These are phyloP conservation scores for Metarhizium anisopliae DNA, from an alignment of 2,329 filamentous ascomycete species.

Conservation along the genomic window DNA sequence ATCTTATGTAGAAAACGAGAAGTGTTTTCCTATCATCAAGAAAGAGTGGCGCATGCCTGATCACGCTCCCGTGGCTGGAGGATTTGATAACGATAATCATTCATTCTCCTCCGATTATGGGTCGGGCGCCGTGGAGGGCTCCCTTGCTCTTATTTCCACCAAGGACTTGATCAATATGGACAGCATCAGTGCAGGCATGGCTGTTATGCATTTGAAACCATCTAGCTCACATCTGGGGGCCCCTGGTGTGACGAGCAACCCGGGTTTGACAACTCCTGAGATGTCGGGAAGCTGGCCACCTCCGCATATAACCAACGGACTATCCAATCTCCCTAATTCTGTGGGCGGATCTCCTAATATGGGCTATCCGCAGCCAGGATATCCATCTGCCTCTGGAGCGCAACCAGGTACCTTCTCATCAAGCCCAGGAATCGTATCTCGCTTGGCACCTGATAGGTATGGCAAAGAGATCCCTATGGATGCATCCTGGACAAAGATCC, in stretches of 20 bases:
- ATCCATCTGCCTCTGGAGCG: not conserved
- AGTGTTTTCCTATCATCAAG: conserved; percentile 30
- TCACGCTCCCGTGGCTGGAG: conserved; percentile 18
- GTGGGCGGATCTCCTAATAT: conserved; percentile 17
- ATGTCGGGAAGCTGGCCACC: conserved; percentile 17
- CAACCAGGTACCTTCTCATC: conserved; percentile 8
- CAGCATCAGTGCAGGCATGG: conserved; percentile 30
- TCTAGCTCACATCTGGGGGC: conserved; percentile 26
- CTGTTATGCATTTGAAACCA: conserved; percentile 30
- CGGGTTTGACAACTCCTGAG: conserved; percentile 25
- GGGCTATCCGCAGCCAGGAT: conserved; percentile 14
- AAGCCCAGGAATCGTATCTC: conserved; percentile 22
- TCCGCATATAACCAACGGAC: conserved; percentile 18
- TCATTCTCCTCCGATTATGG: conserved; percentile 30
- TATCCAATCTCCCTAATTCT: conserved; percentile 21
- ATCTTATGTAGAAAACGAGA: conserved; percentile 28
- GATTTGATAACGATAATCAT: conserved; percentile 18
- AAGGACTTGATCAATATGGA: conserved; percentile 43
- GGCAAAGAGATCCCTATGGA: conserved; percentile 47
- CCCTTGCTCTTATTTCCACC: conserved; percentile 44
- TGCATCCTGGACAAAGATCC: conserved; percentile 50
- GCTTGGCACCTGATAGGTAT: conserved; percentile 46
- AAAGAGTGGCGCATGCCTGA: conserved; percentile 27
- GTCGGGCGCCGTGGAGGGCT: conserved; percentile 21
- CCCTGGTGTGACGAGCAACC: conserved; percentile 19